Evolutionary conservation across 495 filamentous ascomycete genomes (phyloP).

Genomic region (Talaromyces borbonicus): DNA sequence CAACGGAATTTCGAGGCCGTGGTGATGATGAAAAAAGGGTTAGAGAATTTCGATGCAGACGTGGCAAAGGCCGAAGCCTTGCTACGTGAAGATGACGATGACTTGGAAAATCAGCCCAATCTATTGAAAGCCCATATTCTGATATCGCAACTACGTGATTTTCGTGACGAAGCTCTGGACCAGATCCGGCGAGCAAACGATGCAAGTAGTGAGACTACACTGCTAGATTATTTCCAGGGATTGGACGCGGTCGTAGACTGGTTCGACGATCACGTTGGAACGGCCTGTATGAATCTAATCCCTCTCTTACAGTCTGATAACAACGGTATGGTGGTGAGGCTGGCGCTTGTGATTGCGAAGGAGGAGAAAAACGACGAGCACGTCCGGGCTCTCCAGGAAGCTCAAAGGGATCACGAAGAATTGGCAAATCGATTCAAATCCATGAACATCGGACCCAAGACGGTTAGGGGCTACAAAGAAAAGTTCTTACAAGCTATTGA

Average conservation of each 20-base stretch:
- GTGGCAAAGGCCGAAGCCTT: slow-evolving; percentile 63
- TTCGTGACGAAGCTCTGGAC: slow-evolving; percentile 90
- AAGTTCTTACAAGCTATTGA: slow-evolving; percentile 80
- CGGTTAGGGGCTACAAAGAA: slow-evolving; percentile 91
- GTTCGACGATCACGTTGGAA: slow-evolving; percentile 92
- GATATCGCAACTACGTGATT: slow-evolving; percentile 82
- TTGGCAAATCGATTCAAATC: slow-evolving; percentile 88
- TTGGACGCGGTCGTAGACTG: slow-evolving; percentile 78
- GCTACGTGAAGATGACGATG: slow-evolving; percentile 70
- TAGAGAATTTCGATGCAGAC: slow-evolving; percentile 74
- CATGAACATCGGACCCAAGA: slow-evolving; percentile 83
- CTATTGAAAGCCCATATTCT: slow-evolving; percentile 81
- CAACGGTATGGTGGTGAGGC: slow-evolving; percentile 74
- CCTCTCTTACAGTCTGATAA: slow-evolving; percentile 76
- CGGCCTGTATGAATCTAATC: slow-evolving; percentile 82
- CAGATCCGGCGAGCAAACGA: slow-evolving; percentile 74
- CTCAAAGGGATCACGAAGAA: slow-evolving; percentile 88
- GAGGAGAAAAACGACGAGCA: slow-evolving; percentile 94
- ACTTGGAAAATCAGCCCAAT: slow-evolving; percentile 86
- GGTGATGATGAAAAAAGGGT: slow-evolving; percentile 78
- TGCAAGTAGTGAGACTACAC: slow-evolving; percentile 59
- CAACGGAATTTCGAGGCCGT: slow-evolving; percentile 91
- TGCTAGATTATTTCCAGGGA: slow-evolving; percentile 81
- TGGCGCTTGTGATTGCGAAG: slow-evolving; percentile 85
- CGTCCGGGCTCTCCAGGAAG: slow-evolving; percentile 82